These are phyloP conservation scores for Monilinia aucupariae DNA, from an alignment of 2,329 filamentous ascomycete species.

Conservation along the genomic window DNA sequence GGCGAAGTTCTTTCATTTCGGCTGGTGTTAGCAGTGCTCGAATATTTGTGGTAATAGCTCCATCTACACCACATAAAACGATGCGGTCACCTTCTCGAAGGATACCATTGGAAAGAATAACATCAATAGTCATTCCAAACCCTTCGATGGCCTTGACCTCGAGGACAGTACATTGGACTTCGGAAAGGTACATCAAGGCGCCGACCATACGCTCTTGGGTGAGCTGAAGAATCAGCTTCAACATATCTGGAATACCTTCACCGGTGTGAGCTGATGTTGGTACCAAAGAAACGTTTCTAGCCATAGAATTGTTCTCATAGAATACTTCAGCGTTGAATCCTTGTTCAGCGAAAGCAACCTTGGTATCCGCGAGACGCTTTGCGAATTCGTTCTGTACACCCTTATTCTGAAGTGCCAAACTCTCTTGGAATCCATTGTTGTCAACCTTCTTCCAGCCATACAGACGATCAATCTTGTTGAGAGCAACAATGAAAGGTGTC, in stretches of 20 bases:
- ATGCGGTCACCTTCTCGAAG: slow-evolving; percentile 91
- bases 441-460: slow-evolving; percentile 99
- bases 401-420: slow-evolving; percentile 82
- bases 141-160: slow-evolving; percentile 99
- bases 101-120: slow-evolving; percentile 93
- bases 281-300: slow-evolving; percentile 87
- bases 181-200: slow-evolving; percentile 95
- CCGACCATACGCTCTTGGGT: slow-evolving; percentile 97
- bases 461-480: slow-evolving; percentile 99
- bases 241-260: slow-evolving; percentile 97
- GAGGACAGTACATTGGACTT: slow-evolving; percentile 94
- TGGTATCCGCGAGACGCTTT: slow-evolving; percentile 84
- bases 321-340: slow-evolving; percentile 97
- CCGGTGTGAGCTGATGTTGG: slow-evolving; percentile 98
- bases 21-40: slow-evolving; percentile 89
- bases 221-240: slow-evolving; percentile 87
- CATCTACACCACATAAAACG: slow-evolving; percentile 93
- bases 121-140: slow-evolving; percentile 97
- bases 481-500: slow-evolving; percentile 95
- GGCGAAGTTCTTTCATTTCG: slow-evolving; percentile 84
- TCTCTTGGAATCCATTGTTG: slow-evolving; percentile 97
- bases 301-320: slow-evolving; percentile 98
- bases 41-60: slow-evolving; percentile 91
- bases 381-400: slow-evolving; percentile 91
- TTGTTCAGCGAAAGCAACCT: slow-evolving; percentile 90